Percentiles rank a stretch among this genome's conserved stretches.
Conservation (phyloP, 768 basidiomycete species). For the Tulasnella sp. region DNA sequence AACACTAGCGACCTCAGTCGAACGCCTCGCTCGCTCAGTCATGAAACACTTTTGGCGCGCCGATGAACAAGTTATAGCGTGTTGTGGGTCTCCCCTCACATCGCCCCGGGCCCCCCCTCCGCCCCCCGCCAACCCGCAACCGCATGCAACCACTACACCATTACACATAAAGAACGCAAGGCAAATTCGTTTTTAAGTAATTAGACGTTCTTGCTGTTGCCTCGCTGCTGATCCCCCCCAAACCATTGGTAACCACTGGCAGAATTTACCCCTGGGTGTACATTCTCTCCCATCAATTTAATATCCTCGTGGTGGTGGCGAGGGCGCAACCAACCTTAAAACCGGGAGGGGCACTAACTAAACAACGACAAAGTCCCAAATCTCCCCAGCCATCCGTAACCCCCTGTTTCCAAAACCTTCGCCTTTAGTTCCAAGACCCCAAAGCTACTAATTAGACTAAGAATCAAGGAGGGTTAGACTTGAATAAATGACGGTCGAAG, state of each 20-base stretch:
- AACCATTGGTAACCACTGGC: too few relatives aligned
- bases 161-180: neutral
- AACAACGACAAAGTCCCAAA: neutral
- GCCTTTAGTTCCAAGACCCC: neutral
- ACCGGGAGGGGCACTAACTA: neutral
- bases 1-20: neutral
- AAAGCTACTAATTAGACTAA: neutral
- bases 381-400: neutral
- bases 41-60: too few relatives aligned
- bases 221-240: neutral
- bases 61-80: too few relatives aligned
- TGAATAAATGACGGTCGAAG: neutral
- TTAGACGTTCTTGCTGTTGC: neutral
- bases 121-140: neutral
- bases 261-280: too few relatives aligned
- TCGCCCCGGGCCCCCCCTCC: neutral
- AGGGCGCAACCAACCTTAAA: slow-evolving; percentile 8
- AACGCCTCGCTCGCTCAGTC: neutral
- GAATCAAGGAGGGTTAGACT: neutral
- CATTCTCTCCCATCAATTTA: neutral
- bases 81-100: neutral
- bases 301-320: neutral
- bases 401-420: neutral
- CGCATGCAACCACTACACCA: neutral
- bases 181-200: neutral